phyloP scores from a whole-genome alignment of 371 early-diverging fungal species.

The Syncephalastrum monosporum region DNA sequence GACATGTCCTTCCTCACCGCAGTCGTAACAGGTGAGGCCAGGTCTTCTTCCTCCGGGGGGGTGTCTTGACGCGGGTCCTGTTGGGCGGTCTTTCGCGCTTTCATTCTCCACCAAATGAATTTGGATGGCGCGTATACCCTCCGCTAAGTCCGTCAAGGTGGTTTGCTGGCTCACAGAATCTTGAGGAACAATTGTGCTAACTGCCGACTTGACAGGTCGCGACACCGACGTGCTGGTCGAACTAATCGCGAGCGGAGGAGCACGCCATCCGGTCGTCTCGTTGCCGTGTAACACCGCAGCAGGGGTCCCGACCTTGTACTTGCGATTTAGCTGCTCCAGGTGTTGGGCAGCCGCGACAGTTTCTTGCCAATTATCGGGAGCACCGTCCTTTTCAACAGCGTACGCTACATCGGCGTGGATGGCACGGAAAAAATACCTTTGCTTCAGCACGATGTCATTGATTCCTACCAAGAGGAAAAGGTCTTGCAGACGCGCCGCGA shows the following conservation, averaged over 20 bases:
- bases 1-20: conserved; percentile 5
- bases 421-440: background rate
- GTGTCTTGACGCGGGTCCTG: no score
- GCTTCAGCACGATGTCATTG: background rate
- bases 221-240: no score
- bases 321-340: background rate
- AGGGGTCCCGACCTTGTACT: no score
- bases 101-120: conserved; percentile 6
- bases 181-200: no score
- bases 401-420: background rate
- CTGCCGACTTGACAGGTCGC: no score
- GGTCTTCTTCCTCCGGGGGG: background rate
- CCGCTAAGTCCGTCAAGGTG: conserved; percentile 3
- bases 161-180: no score
- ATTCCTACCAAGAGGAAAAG: conserved; percentile 4
- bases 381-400: background rate
- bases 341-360: background rate
- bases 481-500: background rate
- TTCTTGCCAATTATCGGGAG: conserved; percentile 3
- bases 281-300: no score
- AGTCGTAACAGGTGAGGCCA: background rate
- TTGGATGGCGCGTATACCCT: conserved; percentile 1
- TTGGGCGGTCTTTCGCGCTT: no score
- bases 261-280: no score
- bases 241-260: no score